A percentile compares a stretch with the other conserved stretches of the same genome.
Conservation (phyloP, 2,329 filamentous ascomycete species). For the Passalora sequoiae region DNA sequence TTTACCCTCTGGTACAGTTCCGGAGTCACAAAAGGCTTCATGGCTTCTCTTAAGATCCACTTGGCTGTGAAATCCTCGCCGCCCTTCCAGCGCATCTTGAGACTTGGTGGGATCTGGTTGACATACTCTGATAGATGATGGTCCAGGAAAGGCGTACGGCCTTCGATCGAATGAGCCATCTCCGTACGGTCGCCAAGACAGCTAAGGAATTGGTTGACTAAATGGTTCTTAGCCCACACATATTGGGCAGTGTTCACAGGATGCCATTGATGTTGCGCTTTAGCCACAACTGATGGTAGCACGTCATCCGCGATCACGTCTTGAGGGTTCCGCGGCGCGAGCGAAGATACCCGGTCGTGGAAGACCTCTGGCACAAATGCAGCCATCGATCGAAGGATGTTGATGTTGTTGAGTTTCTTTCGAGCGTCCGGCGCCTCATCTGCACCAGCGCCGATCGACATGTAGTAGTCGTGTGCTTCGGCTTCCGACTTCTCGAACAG, state of each 20-base stretch:
- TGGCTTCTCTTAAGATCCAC: conserved; percentile 26
- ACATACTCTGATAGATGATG: conserved; percentile 38
- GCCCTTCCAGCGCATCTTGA: conserved; percentile 34
- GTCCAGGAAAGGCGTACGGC: conserved; percentile 40
- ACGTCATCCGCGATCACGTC: conserved; percentile 11
- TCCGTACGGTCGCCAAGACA: conserved; percentile 44
- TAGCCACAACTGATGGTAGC: conserved; percentile 25
- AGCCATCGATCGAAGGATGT: conserved; percentile 35
- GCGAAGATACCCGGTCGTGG: conserved; percentile 29
- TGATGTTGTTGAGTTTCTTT: conserved; percentile 39
- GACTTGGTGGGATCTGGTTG: conserved; percentile 35
- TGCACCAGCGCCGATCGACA: conserved; percentile 2
- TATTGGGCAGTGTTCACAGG: conserved; percentile 39
- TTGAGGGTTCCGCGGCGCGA: conserved; percentile 4
- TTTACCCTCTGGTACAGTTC: conserved; percentile 26
- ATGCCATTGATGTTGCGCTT: conserved; percentile 37
- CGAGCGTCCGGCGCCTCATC: conserved; percentile 18
- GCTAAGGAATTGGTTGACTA: conserved; percentile 39
- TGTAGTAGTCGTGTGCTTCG: conserved; percentile 13
- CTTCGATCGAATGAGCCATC: conserved; percentile 42
- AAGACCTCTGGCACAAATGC: conserved; percentile 36
- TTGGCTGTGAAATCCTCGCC: conserved; percentile 27
- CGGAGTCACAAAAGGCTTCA: conserved; percentile 24
- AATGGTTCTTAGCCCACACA: conserved; percentile 35
- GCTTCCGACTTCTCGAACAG: conserved; percentile 21